phyloP scores from a whole-genome alignment of 768 basidiomycete genomes.

The Hemileccinum rubropunctum region DNA sequence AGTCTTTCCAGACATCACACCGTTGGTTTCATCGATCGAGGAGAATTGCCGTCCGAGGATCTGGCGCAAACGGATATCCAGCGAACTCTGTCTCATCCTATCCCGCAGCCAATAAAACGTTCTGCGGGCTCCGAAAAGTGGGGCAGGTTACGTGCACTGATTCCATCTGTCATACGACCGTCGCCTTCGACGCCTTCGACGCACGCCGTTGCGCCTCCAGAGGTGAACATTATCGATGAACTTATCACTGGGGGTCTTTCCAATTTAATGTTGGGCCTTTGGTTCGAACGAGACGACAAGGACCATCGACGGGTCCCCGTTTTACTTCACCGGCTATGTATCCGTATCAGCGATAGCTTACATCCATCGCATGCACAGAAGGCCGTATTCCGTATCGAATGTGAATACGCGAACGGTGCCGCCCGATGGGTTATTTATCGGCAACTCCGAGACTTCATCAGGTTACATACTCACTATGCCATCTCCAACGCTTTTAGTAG shows the following conservation, averaged over 20 bases:
- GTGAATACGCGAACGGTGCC: slow-evolving; percentile 93
- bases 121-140: slow-evolving; percentile 45
- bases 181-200: slow-evolving; percentile 33
- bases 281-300: slow-evolving; percentile 87
- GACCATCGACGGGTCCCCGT: slow-evolving; percentile 77
- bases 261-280: slow-evolving; percentile 72
- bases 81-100: slow-evolving; percentile 28
- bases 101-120: slow-evolving; percentile 18
- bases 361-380: slow-evolving; percentile 75
- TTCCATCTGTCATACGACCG: slow-evolving; percentile 52
- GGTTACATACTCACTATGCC: slow-evolving; percentile 85
- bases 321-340: slow-evolving; percentile 75
- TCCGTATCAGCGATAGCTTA: slow-evolving; percentile 83
- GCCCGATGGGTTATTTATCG: slow-evolving; percentile 95
- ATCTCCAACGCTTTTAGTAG: slow-evolving; percentile 79
- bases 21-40: slow-evolving; percentile 1
- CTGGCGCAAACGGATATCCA: slow-evolving; percentile 9
- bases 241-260: slow-evolving; percentile 79
- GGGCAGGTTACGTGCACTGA: slow-evolving; percentile 61
- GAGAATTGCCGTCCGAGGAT: slow-evolving; percentile 3
- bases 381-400: slow-evolving; percentile 88
- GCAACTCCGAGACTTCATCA: slow-evolving; percentile 87
- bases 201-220: slow-evolving; percentile 47
- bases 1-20: slow-evolving; percentile 12
- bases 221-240: slow-evolving; percentile 79